Conservation (phyloP, 768 basidiomycete genomes). For the Cystobasidium tubakii region DNA sequence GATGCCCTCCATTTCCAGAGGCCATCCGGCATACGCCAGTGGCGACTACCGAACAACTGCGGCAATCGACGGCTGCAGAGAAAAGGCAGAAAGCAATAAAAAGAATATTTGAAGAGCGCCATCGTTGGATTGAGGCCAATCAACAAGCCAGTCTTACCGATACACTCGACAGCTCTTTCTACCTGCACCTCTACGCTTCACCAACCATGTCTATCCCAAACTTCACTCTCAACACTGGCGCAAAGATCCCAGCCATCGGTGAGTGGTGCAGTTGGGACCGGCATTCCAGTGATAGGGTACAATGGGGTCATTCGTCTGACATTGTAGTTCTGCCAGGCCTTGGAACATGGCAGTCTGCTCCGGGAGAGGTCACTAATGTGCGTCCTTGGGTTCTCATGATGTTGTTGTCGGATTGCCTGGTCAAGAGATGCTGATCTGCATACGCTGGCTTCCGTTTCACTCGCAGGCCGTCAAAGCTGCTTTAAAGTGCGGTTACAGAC, state of each 20-base stretch:
- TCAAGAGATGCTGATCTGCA: slow-evolving; percentile 51
- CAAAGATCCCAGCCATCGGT: slow-evolving; percentile 12
- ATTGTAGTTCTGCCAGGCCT: too few relatives aligned
- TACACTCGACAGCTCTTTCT: not conserved
- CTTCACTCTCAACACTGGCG: slow-evolving; percentile 14
- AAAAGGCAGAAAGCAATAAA: not conserved
- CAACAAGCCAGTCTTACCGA: not conserved
- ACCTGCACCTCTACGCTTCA: not conserved
- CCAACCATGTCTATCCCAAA: slow-evolving; percentile 4
- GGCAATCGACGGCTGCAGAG: not conserved
- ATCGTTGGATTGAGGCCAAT: not conserved
- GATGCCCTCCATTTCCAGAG: too few relatives aligned
- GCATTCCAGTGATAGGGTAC: too few relatives aligned
- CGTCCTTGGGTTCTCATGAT: too few relatives aligned
- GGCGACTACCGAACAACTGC: not conserved
- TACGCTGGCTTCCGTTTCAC: slow-evolving; percentile 47
- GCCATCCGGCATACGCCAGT: not conserved
- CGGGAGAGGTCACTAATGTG: slow-evolving; percentile 63
- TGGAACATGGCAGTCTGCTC: slow-evolving; percentile 41
- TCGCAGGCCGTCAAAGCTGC: slow-evolving; percentile 67
- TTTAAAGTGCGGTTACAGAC: slow-evolving; percentile 61
- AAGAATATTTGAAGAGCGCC: not conserved
- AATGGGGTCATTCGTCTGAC: too few relatives aligned
- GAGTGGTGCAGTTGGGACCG: not conserved
- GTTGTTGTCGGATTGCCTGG: too few relatives aligned